Evolutionary conservation across 441 rosid species (phyloP).

Genomic region (Mallotus repandus): DNA sequence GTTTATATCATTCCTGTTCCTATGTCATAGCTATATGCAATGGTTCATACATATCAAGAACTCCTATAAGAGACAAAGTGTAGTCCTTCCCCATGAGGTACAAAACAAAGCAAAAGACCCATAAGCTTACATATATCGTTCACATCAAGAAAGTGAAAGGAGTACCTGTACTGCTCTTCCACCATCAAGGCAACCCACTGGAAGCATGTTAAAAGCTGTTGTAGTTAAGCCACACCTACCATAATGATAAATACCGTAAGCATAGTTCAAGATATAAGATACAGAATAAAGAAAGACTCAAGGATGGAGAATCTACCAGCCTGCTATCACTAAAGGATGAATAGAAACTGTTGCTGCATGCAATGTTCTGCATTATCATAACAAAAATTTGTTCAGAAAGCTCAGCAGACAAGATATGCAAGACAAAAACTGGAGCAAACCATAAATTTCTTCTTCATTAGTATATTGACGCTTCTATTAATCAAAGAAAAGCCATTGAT

Average conservation of each 20-base stretch:
- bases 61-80: background rate
- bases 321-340: slow-evolving; percentile 96
- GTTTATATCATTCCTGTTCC: background rate
- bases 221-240: slow-evolving; percentile 96
- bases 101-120: background rate
- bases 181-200: slow-evolving; percentile 96
- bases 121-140: background rate
- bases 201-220: slow-evolving; percentile 93
- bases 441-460: slow-evolving; percentile 17
- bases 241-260: slow-evolving; percentile 25
- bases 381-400: slow-evolving; percentile 21
- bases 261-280: background rate
- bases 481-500: slow-evolving; percentile 11
- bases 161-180: slow-evolving; percentile 94
- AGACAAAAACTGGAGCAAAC: slow-evolving; percentile 20
- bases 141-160: background rate
- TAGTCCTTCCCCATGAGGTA: background rate
- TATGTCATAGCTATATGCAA: background rate
- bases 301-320: slow-evolving; percentile 59
- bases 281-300: slow-evolving; percentile 14
- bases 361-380: slow-evolving; percentile 62
- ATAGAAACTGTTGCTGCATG: slow-evolving; percentile 82
- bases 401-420: slow-evolving; percentile 12
- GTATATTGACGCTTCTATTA: background rate
- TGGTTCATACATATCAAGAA: background rate